Base-by-base conservation (phyloP, 2,329 filamentous ascomycete species). In the Cordyceps tenuipes region DNA sequence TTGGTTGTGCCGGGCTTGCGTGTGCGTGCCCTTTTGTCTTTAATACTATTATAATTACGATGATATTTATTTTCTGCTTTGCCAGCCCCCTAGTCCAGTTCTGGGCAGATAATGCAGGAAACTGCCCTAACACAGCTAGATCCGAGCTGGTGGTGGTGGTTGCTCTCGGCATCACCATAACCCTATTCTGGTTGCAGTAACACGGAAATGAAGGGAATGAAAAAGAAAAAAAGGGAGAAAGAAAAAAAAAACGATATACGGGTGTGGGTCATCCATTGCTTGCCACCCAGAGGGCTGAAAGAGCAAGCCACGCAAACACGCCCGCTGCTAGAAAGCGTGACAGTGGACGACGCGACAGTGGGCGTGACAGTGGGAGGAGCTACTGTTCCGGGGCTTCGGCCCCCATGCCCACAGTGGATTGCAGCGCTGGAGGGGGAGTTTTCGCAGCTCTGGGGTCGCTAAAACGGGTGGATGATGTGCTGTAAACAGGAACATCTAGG, bases 171-270 rank as follows among this genome's bases (percentile, higher is more conserved):
- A 60, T 60, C 50, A 55, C 51, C 44, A 50, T 52, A 61, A 61
- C 59, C 59, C 59, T 61, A 61, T 61, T 56, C 52, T 61, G 59
- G 21, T 61, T 61, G 59, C 59, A 46, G 59, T 19, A 31, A 31
- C 44, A 46, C 29, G 34, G 31, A 7, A 51, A 46, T 47, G 34
- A 48, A 34, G 23, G n/a, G 17, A n/a, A n/a, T 2, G 17, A 43
- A 43, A 43, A 43, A 43, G 17, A 43, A 17, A 50, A 51, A 34
- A 36, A 19, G 12, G 15, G 13, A 3, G n/a, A 3, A n/a, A 43
- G n/a, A n/a, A n/a, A 43, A 23, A 23, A 23, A 23, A 23, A 23
- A 23, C 23, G 23, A 17, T n/a, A 7, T 43, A n/a, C 39, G 46
- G 55, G 36, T 51, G 55, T 60, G 41, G 50, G n/a, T 19, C 29